Conservation (phyloP, 257 asterid species). For the Nicotiana tomentosiformis region DNA sequence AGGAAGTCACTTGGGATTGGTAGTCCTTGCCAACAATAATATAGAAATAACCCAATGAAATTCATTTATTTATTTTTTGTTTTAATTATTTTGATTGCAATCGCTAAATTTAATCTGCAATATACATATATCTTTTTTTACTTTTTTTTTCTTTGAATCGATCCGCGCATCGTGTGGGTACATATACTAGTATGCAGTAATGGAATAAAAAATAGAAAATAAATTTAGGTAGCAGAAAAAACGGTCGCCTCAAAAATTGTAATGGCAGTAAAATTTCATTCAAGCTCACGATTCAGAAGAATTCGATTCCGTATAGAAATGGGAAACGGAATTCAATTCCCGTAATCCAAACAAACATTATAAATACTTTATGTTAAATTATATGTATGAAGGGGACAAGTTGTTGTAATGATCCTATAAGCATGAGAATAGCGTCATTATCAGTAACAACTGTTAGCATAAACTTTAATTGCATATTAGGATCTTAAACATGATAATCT, state of each 20-base stretch:
- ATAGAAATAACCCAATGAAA: no score
- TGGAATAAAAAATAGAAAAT: not conserved
- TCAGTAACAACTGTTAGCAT: not conserved
- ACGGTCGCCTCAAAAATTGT: conserved; percentile 8
- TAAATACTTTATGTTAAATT: not conserved
- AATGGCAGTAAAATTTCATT: conserved; percentile 9
- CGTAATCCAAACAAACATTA: not conserved
- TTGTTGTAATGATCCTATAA: not conserved
- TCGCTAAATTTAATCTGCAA: no score
- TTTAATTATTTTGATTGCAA: no score
- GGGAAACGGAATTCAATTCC: conserved; percentile 3
- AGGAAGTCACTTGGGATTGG: no score
- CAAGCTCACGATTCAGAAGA: not conserved
- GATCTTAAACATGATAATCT: no score
- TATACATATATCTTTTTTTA: no score
- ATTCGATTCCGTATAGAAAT: conserved; percentile 1
- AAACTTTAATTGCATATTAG: no score
- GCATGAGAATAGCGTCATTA: not conserved
- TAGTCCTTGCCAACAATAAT: no score
- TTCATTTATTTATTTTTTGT: no score
- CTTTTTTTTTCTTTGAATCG: no score
- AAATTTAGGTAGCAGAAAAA: not conserved
- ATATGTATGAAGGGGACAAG: not conserved
- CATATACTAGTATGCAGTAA: not conserved
- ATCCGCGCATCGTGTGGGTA: no score